Evolutionary conservation across 331 rosid genomes (phyloP), one percentile per base, ranked within the genome.

Genomic region (Malus hybrid): DNA sequence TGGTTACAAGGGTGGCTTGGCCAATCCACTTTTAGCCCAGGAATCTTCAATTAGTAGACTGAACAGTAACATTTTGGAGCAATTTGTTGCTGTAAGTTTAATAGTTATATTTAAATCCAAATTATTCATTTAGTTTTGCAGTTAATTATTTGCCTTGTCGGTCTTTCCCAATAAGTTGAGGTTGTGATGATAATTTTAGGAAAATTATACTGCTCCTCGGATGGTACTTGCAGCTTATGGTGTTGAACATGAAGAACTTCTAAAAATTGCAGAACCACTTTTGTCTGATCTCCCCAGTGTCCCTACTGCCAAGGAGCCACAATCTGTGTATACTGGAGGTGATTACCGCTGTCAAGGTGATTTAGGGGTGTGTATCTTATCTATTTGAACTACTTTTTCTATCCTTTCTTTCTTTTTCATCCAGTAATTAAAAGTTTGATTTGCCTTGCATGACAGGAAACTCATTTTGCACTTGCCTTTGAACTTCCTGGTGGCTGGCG

Each of bases 401-500:
- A 64, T 83, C 69, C 70, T 71, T 52, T 76, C 64, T 64, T 61
- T 67, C 63, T 33, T 28, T 14, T 68, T 72, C 46, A 10, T 74
- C 50, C 55, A 32, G 36, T 19, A 20, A 48, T 34, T 31, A 57
- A 22, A 60, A 67, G 62, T 65, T 75, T 72, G 71, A 65, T 57
- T 76, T 81, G 44, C 78, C 72, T 80, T 84, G 77, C 64, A 73
- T 86, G 82, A 81, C 92, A 91, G 97, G 88, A 71, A 82, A 89
- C 97, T 68, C 97, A 95, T 84, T 87, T 92, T 88, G 97, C 99
- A 80, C 96, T 95, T 72, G 99, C 93, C 69, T 92, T 92, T 83
- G 99, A 95, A 86, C 90, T 95, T 74, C 99, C 91, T 54, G 97
- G 99, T 65, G 99, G 99, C 63, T 95, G 97, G 99, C 91, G 78